These are phyloP conservation scores for Pichia rugopelliculosa DNA, from an alignment of 805 yeast species.

Conservation along the genomic window DNA sequence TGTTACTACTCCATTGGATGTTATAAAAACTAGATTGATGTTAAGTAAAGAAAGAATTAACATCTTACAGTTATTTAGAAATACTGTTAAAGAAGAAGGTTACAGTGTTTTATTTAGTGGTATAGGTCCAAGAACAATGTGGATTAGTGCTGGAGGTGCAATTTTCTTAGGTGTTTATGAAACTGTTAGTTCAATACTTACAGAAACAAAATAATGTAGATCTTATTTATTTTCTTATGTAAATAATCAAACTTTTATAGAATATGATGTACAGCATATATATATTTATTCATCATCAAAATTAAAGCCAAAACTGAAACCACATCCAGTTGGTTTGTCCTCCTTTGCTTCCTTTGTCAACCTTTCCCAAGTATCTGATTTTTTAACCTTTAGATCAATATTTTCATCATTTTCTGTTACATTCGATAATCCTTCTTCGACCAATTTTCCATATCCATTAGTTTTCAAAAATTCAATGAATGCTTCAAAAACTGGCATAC, in stretches of 20 bases:
- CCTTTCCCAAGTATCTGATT: constrained; percentile 48
- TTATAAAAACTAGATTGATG: constrained; percentile 81
- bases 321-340: constrained; percentile 6
- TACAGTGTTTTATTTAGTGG: constrained; percentile 67
- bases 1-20: constrained; percentile 71
- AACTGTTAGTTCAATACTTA: constrained; percentile 34
- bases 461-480: constrained; percentile 44
- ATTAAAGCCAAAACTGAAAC: constrained; percentile 32
- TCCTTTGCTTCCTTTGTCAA: constrained; percentile 15
- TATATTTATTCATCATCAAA: constrained; percentile 13
- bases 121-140: constrained; percentile 89
- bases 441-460: constrained; percentile 31
- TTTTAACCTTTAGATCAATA: constrained; percentile 23
- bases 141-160: constrained; percentile 99
- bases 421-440: constrained; percentile 30
- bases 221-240: neutral
- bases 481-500: constrained; percentile 54
- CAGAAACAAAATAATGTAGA: neutral
- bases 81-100: constrained; percentile 68
- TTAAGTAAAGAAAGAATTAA: constrained; percentile 46
- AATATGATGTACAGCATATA: neutral
- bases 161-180: constrained; percentile 94
- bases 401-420: constrained; percentile 27
- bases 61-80: constrained; percentile 39
- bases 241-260: neutral